Base-by-base conservation (phyloP, 1,139 yeast species). In the Wickerhamomyces sp. region DNA sequence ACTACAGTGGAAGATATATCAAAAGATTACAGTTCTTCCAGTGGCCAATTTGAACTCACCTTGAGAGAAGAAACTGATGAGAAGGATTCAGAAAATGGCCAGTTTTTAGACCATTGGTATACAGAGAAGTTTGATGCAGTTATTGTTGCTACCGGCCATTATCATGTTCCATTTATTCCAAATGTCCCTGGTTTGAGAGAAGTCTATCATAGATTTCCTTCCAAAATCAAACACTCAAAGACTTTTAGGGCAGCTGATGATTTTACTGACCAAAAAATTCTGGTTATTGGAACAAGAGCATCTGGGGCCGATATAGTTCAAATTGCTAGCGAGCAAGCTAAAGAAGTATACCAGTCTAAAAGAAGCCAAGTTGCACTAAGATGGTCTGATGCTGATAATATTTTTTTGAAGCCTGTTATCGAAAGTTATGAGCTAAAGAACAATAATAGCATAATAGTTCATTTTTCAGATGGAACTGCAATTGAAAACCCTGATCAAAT, bases 101-200 rank as follows among this genome's bases (percentile, higher is more conserved):
- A 53, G 4, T 42, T 43, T 2, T 28, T 54, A 7, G 68, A 63
- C 38, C 35, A 39, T 17, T 74, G 74, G 78, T 69, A 58, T 46
- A 59, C 54, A 25, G 63, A 67, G 33, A 56, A 56, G 17, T 76
- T 67, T 48, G 81, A 76, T 54, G 69, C 71, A n/a, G 66, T 76
- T 4, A 67, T 76, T 5, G 59, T 75, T 10, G 73, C 80, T 1
- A 68, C 71, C 33, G 83, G 83, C 15, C 81, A 76, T 51, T 77
- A 74, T 51, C 68, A 71, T 19, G 67, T 68, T 5, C 81, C 81
- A 2, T 63, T 52, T 39, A 61, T 74, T 28, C 82, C 82, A 2
- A 48, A 55, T 12, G 63, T 71, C 5, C 59, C 65, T 3, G 78
- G 78, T 0, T 54, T 72, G 33, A 48, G 47, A 2, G 61, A 60